Percentiles rank a stretch among this genome's conserved stretches.
These are phyloP conservation scores for Saccharomycopsis phalli DNA, from an alignment of 1,139 yeast genomes.

Conservation along the genomic window DNA sequence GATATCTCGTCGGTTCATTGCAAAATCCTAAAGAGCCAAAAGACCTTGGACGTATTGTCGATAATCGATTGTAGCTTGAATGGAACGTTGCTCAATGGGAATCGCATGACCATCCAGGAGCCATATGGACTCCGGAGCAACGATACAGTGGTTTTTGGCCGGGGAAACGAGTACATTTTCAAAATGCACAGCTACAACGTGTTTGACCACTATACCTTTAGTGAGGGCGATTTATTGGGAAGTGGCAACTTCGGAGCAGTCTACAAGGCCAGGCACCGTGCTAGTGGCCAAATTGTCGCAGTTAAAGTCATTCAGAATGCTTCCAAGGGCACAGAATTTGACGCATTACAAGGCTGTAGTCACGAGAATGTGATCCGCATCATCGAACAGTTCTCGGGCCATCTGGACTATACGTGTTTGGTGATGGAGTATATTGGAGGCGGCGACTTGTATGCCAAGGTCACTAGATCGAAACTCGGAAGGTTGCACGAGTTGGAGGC, in stretches of 20 bases:
- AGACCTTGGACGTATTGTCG: slow-evolving; percentile 26
- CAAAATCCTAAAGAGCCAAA: slow-evolving; percentile 34
- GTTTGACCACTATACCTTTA: slow-evolving; percentile 44
- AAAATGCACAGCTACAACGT: slow-evolving; percentile 19
- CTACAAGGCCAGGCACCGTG: slow-evolving; percentile 53
- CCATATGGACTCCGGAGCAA: slow-evolving; percentile 49
- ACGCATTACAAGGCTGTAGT: slow-evolving; percentile 52
- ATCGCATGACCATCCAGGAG: slow-evolving; percentile 37
- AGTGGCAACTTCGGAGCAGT: slow-evolving; percentile 76
- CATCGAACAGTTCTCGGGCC: slow-evolving; percentile 61
- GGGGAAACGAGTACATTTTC: slow-evolving; percentile 47
- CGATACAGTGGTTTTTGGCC: slow-evolving; percentile 56
- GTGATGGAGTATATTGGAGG: slow-evolving; percentile 67
- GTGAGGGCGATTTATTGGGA: slow-evolving; percentile 55
- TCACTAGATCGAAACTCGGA: slow-evolving; percentile 51
- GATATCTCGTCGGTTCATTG: slow-evolving; percentile 68
- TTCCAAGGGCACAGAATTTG: slow-evolving; percentile 56
- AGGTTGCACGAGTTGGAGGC: slow-evolving; percentile 46
- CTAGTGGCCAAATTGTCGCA: slow-evolving; percentile 54
- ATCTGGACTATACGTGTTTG: slow-evolving; percentile 48
- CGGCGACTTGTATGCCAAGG: slow-evolving; percentile 67
- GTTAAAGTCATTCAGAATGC: slow-evolving; percentile 44
- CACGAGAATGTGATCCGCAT: slow-evolving; percentile 66
- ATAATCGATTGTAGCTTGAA: slow-evolving; percentile 38
- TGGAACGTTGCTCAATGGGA: slow-evolving; percentile 60